Conservation (phyloP, 2,329 filamentous ascomycete species). For the Zymoseptoria brevis region DNA sequence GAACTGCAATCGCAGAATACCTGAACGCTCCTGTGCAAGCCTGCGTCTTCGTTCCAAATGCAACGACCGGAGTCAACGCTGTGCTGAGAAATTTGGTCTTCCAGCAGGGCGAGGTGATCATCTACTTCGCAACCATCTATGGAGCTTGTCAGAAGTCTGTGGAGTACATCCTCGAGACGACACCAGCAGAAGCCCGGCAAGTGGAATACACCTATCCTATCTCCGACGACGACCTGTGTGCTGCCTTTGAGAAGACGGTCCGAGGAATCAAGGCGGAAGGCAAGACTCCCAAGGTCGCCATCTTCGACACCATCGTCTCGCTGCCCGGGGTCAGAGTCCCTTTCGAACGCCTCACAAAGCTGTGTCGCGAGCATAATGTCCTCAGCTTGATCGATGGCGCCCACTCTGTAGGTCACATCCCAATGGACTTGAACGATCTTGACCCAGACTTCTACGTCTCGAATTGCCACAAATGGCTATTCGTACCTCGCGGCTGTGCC, state of each 20-base stretch:
- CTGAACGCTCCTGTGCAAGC: conserved; percentile 59
- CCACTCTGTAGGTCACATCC: conserved; percentile 73
- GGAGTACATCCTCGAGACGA: conserved; percentile 63
- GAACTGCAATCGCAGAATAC: conserved; percentile 55
- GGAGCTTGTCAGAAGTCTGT: conserved; percentile 68
- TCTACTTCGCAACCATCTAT: conserved; percentile 75
- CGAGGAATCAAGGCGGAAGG: conserved; percentile 45
- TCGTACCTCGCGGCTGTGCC: conserved; percentile 69
- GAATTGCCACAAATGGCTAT: conserved; percentile 90
- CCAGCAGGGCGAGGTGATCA: conserved; percentile 62
- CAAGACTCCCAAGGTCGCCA: conserved; percentile 56
- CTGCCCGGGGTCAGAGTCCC: conserved; percentile 73
- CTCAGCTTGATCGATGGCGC: conserved; percentile 75
- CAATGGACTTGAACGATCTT: conserved; percentile 56
- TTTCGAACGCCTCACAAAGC: conserved; percentile 57
- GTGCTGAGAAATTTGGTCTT: conserved; percentile 69
- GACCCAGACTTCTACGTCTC: conserved; percentile 80
- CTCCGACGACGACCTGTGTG: conserved; percentile 58
- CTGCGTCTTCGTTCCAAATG: conserved; percentile 72
- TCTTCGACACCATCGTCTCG: conserved; percentile 76
- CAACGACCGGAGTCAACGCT: conserved; percentile 69
- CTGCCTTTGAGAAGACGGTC: conserved; percentile 54
- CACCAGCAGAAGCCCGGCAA: conserved; percentile 41
- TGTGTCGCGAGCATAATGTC: conserved; percentile 60
- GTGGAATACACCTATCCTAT: conserved; percentile 62